Evolutionary conservation across 441 rosid species (phyloP), one percentile per base, ranked within the genome.

Genomic region (Isatis lusitanica): DNA sequence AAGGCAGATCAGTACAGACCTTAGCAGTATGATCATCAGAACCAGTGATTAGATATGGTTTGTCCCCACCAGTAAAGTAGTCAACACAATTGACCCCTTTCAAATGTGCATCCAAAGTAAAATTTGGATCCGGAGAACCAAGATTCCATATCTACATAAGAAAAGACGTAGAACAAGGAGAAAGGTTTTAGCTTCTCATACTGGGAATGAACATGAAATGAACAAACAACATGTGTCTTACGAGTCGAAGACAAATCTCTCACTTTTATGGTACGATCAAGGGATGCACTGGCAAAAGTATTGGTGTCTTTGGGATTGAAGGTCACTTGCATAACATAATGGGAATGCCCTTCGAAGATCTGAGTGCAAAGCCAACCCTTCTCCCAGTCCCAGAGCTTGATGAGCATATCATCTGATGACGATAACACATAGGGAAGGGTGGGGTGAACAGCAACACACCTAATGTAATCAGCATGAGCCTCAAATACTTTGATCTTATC

Each of bases 301-400:
- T 90, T 82, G 51, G 86, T 85, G 74, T 92, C 94, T 68, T 86
- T 86, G 1, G 95, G 97, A 65, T 90, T 89, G 79, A 94, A 85
- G 33, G 92, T 83, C 5, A 86, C 92, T 78, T 94, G 93, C 97
- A 94, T 94, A 56, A 94, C 97, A 76, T 92, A 90, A 81, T 92
- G 97, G 18, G 88, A 83, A 72, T 94, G 98, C 2, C 97, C 98
- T 80, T 89, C 90, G 66, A 94, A 94, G 35, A 87, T 82, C 69
- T 79, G 90, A 63, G 84, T 74, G 65, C 97, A 92, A 17, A 74
- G 71, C 96, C 97, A 94, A 44, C 83, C 91, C 75, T 94, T 94
- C 73, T 90, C 97, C 98, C 97, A 90, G 52, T 94, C 95, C 98
- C 97, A 94, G 55, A 90, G 88, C 81, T 94, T 94, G 69, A 94